Conservation (phyloP, 192 early-diverging fungal species). For the Entomortierella lignicola region DNA sequence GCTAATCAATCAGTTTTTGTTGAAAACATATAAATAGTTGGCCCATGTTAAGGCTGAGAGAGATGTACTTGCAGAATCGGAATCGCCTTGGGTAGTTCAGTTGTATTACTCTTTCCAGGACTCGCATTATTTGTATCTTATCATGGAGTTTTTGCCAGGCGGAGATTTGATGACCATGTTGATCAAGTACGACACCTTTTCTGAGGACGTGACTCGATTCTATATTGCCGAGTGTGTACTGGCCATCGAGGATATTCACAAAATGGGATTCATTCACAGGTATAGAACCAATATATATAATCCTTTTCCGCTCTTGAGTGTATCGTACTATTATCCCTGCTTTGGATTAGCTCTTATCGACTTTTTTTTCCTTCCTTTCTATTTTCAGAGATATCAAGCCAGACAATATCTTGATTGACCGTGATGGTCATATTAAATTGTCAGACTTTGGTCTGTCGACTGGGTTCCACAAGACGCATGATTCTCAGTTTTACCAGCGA, state of each 20-base stretch:
- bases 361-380: too few species aligned
- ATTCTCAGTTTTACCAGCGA: constrained; percentile 94
- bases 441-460: constrained; percentile 99
- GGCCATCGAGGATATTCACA: constrained; percentile 94
- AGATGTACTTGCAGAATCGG: constrained; percentile 96
- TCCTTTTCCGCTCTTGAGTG: too few species aligned
- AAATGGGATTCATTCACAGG: constrained; percentile 95
- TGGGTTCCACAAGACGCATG: constrained; percentile 99
- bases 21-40: constrained; percentile 65
- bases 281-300: too few species aligned
- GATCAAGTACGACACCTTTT: constrained; percentile 98
- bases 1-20: too few species aligned
- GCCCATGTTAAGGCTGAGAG: constrained; percentile 99
- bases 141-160: constrained; percentile 99
- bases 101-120: constrained; percentile 99
- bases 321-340: too few species aligned
- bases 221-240: constrained; percentile 98
- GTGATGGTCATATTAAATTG: constrained; percentile 98
- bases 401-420: constrained; percentile 94
- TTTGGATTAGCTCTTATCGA: too few species aligned
- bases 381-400: constrained; percentile 80
- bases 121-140: constrained; percentile 90
- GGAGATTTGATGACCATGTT: constrained; percentile 99
- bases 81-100: constrained; percentile 98
- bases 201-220: constrained; percentile 97